Conservation (phyloP, 2,329 filamentous ascomycete species). For the Trichocomaceae sp. region DNA sequence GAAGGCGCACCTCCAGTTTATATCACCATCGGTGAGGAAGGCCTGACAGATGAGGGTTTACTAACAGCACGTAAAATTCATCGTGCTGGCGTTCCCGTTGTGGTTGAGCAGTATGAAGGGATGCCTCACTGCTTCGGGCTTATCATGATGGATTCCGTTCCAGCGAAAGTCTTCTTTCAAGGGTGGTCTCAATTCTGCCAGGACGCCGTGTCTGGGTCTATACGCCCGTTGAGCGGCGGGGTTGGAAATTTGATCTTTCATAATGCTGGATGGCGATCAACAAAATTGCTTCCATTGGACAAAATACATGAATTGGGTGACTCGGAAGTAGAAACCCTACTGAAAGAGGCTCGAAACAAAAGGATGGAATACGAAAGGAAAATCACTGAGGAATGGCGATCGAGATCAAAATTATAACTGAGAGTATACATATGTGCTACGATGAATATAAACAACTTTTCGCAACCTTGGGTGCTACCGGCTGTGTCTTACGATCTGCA, state of each 20-base stretch:
- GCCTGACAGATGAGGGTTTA: conserved; percentile 36
- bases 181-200: conserved; percentile 51
- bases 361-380: conserved; percentile 30
- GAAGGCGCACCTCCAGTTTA: conserved; percentile 36
- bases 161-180: conserved; percentile 48
- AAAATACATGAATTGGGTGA: conserved; percentile 29
- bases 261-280: conserved; percentile 23
- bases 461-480: not conserved
- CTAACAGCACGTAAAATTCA: conserved; percentile 36
- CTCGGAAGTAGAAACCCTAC: conserved; percentile 27
- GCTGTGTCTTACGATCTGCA: not conserved
- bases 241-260: conserved; percentile 28
- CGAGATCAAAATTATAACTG: conserved; percentile 27
- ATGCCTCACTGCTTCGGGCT: conserved; percentile 50
- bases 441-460: not conserved
- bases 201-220: conserved; percentile 24
- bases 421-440: not conserved
- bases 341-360: conserved; percentile 26
- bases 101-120: conserved; percentile 39
- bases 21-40: conserved; percentile 38
- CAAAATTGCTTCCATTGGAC: conserved; percentile 28
- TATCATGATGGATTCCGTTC: conserved; percentile 45
- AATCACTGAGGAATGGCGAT: conserved; percentile 25
- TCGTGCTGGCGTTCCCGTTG: conserved; percentile 30
- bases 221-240: conserved; percentile 16